phyloP scores from a whole-genome alignment of 1,139 yeast species.

The Debaryomyces sp. region DNA sequence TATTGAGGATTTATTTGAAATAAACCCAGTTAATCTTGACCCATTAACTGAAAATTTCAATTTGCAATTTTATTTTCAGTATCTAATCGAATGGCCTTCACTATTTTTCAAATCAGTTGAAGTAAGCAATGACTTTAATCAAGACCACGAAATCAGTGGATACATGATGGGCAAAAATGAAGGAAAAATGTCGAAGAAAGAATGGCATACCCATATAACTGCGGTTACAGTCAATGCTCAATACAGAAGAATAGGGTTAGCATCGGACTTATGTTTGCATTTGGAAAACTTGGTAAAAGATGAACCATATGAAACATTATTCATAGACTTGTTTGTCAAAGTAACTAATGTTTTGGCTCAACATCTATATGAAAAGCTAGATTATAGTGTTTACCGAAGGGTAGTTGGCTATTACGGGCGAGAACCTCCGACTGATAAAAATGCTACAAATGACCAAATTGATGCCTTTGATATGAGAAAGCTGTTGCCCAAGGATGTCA shows the following conservation, averaged over 20 bases:
- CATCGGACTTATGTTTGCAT: constrained; percentile 72
- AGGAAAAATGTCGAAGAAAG: constrained; percentile 63
- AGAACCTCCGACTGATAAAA: constrained; percentile 47
- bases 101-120: constrained; percentile 77
- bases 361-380: constrained; percentile 79
- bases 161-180: constrained; percentile 98
- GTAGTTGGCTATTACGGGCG: constrained; percentile 87
- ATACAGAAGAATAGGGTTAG: constrained; percentile 84
- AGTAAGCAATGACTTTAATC: constrained; percentile 22
- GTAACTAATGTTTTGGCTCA: constrained; percentile 82
- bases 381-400: constrained; percentile 81
- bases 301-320: constrained; percentile 72
- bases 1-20: constrained; percentile 75
- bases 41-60: constrained; percentile 90
- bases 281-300: constrained; percentile 70
- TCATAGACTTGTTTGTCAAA: constrained; percentile 88
- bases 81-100: constrained; percentile 85
- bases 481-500: constrained; percentile 57
- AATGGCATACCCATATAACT: constrained; percentile 97
- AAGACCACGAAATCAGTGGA: constrained; percentile 51
- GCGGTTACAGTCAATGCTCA: constrained; percentile 90
- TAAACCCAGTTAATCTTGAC: constrained; percentile 80
- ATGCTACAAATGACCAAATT: constrained; percentile 56
- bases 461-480: constrained; percentile 92
- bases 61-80: constrained; percentile 79